Base-by-base conservation (phyloP, 768 basidiomycete species). In the Lactarius psammicola region DNA sequence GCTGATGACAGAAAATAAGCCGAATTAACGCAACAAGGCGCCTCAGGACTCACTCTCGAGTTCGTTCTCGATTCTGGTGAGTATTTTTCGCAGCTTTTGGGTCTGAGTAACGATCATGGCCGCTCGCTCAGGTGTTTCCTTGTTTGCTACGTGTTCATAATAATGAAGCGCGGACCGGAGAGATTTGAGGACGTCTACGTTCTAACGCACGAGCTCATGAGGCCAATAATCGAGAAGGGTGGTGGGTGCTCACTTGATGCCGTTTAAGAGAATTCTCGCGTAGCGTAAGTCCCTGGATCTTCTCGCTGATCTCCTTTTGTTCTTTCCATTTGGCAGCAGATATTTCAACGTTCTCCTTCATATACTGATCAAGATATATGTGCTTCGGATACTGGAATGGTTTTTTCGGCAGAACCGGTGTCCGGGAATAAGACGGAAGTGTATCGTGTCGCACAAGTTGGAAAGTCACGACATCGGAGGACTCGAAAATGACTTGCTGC, bases 311-410 rank as follows among this genome's bases (percentile, higher is more conserved):
- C 31, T 80, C 76, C 15, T 75, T 73, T 69, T 75, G 78, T 51
- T 75, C 66, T 49, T 11, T 65, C 36, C 78, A 70, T 69, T 79
- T 80, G 55, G 72, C 70, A 17, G 75, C 73, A 15, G 80, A 78
- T 31, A 81, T 70, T 9, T 80, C 79, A 4, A 83, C 69, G 49
- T 89, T 90, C 58, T 81, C 80, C 57, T 79, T 79, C 68, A 92
- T 69, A 69, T 91, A 94, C 59, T 86, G 84, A 72, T 94, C 92
- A 55, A 93, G 77, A 72, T 85, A 91, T 56, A 94, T 78, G 23
- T 79, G 77, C 69, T 82, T 84, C 2, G 91, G 90, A 69, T 82
- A 94, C 17, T 73, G 74, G 68, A 92, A 87, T 4, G 57, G 55
- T 30, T 67, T 71, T 4, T 69, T 68, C 1, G 70, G 72, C 15